Percentiles rank a stretch among this genome's conserved stretches.
Evolutionary conservation across 805 yeast genomes (phyloP).

Genomic region (Grigorovia jiainica): DNA sequence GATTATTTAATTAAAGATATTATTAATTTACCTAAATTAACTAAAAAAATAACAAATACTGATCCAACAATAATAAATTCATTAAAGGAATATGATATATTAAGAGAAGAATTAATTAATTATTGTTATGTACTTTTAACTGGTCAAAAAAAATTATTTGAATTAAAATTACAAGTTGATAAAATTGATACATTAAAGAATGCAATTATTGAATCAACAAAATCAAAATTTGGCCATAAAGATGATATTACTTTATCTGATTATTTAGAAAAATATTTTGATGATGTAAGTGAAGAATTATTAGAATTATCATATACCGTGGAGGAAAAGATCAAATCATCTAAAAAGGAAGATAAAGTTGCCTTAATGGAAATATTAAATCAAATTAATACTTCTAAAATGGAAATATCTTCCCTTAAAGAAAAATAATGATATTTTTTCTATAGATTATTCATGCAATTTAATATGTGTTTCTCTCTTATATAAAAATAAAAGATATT

Average conservation of each 20-base stretch:
- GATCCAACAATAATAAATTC: constrained; percentile 8
- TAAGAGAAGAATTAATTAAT: constrained; percentile 12
- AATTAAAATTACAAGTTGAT: constrained; percentile 4
- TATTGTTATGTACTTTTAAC: constrained; percentile 14
- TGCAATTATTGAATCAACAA: constrained; percentile 6
- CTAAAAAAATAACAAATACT: constrained; percentile 1
- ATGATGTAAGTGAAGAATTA: constrained; percentile 6
- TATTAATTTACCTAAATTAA: constrained; percentile 18
- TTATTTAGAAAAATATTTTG: constrained; percentile 10
- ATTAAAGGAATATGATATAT: constrained; percentile 18
- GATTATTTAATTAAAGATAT: constrained; percentile 16
- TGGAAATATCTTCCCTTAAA: not conserved
- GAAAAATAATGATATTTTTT: not conserved
- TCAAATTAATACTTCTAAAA: not conserved
- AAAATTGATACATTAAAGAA: constrained; percentile 5
- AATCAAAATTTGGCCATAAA: not conserved
- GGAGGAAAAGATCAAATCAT: constrained; percentile 14
- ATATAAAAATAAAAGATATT: no score
- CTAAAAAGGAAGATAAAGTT: constrained; percentile 1
- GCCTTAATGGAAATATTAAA: not conserved
- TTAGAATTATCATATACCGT: constrained; percentile 10
- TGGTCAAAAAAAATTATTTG: constrained; percentile 7
- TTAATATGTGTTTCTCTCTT: no score
- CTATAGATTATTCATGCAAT: no score
- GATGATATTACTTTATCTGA: not conserved